Conservation (phyloP, 176 grass and related monocot genomes). For the Sorghum bicolor region Sorghum_bicolor_NCBIv3 NC_012872.2:8473001-8473500, state of each 20-base stretch:
- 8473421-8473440: neutral
- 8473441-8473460: slow-evolving; percentile 38
- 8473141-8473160: slow-evolving; percentile 49
- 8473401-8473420: neutral
- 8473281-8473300: neutral
- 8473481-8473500: slow-evolving; percentile 36
- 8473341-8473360: neutral
- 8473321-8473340: neutral
- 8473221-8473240: slow-evolving; percentile 46
- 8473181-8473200: slow-evolving; percentile 45
- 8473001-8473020: slow-evolving; percentile 70
- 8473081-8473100: neutral
- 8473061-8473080: slow-evolving; percentile 38
- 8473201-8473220: slow-evolving; percentile 54
- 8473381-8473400: slow-evolving; percentile 7
- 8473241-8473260: slow-evolving; percentile 35
- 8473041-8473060: slow-evolving; percentile 86
- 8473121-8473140: slow-evolving; percentile 52
- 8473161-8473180: slow-evolving; percentile 39
- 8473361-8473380: neutral
- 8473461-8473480: neutral
- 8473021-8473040: slow-evolving; percentile 80
- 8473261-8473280: slow-evolving; percentile 42
- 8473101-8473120: neutral
- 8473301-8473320: neutral